A percentile compares a stretch with the other conserved stretches of the same genome.
Conservation (phyloP, 139 green algal genomes). For the Chlorella sp. region DNA sequence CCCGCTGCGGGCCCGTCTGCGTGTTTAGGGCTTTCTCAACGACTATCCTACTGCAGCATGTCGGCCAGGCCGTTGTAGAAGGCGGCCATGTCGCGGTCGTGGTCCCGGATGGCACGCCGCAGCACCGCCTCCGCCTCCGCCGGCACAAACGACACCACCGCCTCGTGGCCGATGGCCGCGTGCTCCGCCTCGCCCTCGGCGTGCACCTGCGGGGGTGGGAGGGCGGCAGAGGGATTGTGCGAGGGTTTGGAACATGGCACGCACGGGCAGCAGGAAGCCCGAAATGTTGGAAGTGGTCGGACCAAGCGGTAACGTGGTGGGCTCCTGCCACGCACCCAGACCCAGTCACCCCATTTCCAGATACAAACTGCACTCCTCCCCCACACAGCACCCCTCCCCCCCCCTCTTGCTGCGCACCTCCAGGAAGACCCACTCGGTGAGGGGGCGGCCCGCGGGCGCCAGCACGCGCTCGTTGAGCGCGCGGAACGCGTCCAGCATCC, state of each 20-base stretch:
- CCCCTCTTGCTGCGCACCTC: too few species aligned
- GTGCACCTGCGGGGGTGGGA: constrained; percentile 61
- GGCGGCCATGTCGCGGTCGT: constrained; percentile 90
- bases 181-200: constrained; percentile 93
- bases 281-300: background rate
- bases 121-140: constrained; percentile 61
- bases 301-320: background rate
- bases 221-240: background rate
- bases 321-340: background rate
- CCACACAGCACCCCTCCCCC: background rate
- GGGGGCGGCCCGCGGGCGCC: constrained; percentile 35
- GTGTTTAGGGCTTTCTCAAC: too few species aligned
- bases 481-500: constrained; percentile 91
- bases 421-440: constrained; percentile 89
- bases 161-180: constrained; percentile 89
- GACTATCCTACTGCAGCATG: constrained; percentile 69
- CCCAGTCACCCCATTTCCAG: background rate
- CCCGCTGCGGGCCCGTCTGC: too few species aligned
- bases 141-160: constrained; percentile 81
- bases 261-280: background rate
- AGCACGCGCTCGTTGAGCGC: constrained; percentile 68
- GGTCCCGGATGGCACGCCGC: constrained; percentile 80
- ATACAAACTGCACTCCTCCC: background rate
- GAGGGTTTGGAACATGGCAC: background rate
- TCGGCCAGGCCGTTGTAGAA: constrained; percentile 91